These are phyloP conservation scores for Phytophthora agathidicida DNA, from an alignment of 352 stramenopile species.

Conservation along the genomic window DNA sequence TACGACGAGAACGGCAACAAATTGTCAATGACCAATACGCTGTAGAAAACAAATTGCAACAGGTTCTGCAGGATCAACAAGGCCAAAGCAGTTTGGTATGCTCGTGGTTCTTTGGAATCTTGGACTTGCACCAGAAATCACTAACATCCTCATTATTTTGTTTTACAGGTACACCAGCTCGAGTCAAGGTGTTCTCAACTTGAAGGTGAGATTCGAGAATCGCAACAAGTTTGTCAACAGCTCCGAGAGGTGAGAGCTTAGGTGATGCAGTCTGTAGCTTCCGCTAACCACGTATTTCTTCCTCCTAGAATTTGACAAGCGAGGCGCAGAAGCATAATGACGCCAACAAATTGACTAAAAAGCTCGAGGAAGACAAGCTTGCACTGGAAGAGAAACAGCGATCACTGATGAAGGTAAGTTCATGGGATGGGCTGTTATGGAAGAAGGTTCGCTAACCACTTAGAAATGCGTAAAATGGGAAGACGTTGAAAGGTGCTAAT, in stretches of 20 bases:
- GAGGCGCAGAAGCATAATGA: conserved; percentile 19
- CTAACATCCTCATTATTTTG: too few species aligned
- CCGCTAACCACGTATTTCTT: background rate
- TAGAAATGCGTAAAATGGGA: background rate
- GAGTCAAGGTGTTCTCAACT: conserved; percentile 26
- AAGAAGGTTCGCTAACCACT: background rate
- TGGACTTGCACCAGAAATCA: too few species aligned
- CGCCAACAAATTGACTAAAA: conserved; percentile 25
- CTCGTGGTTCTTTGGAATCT: background rate
- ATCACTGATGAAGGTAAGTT: conserved; percentile 37
- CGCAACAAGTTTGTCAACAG: conserved; percentile 18
- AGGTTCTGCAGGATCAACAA: conserved; percentile 32
- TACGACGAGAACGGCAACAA: conserved; percentile 38
- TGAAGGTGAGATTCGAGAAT: conserved; percentile 15
- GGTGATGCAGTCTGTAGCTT: background rate
- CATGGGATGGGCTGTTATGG: background rate
- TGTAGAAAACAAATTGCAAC: conserved; percentile 34
- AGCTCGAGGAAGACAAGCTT: conserved; percentile 43
- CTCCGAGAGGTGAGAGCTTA: conserved; percentile 25
- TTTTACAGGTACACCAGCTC: conserved; percentile 28
- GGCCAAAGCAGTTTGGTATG: conserved; percentile 21
- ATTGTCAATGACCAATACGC: conserved; percentile 24
- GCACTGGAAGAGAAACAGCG: conserved; percentile 52
- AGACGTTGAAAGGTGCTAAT: conserved; percentile 50
- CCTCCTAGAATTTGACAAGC: conserved; percentile 9